A percentile compares a stretch with the other conserved stretches of the same genome.
Conservation (phyloP, 2,329 filamentous ascomycete species). For the Xylariaceae sp. region DNA sequence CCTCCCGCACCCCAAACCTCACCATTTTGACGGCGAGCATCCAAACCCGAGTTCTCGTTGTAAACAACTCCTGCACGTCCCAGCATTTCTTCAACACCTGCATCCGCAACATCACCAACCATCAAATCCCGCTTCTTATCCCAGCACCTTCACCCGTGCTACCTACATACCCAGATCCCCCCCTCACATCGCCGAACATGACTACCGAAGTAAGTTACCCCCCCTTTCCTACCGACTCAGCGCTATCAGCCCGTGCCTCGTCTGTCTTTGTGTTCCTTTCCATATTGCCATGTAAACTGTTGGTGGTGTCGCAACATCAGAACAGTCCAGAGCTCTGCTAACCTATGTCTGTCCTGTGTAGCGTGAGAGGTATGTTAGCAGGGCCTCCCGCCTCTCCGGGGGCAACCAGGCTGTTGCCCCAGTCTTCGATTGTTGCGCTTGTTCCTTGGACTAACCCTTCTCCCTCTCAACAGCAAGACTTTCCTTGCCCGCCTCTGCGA, state of each 20-base stretch:
- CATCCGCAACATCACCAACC: constrained; percentile 5
- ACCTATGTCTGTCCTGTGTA: constrained; percentile 38
- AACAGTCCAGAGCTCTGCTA: constrained; percentile 22
- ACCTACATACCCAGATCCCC: not conserved
- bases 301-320: constrained; percentile 25
- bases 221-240: constrained; percentile 22
- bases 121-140: not conserved
- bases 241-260: constrained; percentile 16
- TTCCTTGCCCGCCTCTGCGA: constrained; percentile 99
- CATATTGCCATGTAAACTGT: constrained; percentile 1
- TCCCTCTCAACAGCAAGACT: constrained; percentile 73
- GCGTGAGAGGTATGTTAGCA: constrained; percentile 65
- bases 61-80: constrained; percentile 27
- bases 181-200: constrained; percentile 24
- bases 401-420: constrained; percentile 9
- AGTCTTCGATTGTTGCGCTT: constrained; percentile 12
- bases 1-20: constrained; percentile 26
- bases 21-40: constrained; percentile 30
- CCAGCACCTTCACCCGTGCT: not conserved
- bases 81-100: constrained; percentile 14
- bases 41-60: constrained; percentile 25
- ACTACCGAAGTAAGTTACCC: constrained; percentile 31
- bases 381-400: constrained; percentile 2
- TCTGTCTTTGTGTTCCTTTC: constrained; percentile 8
- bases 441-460: constrained; percentile 18